A percentile compares a stretch with the other conserved stretches of the same genome.
Conservation (phyloP, 2,329 filamentous ascomycete genomes). For the Albophoma yamanashiensis region DNA sequence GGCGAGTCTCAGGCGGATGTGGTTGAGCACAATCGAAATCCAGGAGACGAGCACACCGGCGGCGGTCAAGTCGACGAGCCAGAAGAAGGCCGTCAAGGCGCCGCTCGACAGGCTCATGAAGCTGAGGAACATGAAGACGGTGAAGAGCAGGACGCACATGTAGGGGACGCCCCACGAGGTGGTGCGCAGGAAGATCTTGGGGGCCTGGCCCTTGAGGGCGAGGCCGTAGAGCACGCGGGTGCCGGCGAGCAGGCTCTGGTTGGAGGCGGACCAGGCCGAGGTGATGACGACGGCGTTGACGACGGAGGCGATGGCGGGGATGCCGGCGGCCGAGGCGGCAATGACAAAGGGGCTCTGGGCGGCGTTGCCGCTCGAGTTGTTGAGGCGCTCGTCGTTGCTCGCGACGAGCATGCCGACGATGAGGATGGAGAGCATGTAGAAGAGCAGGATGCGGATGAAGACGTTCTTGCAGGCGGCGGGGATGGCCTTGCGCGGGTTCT, state of each 20-base stretch:
- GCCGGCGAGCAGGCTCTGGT: slow-evolving; percentile 53
- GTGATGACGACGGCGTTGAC: slow-evolving; percentile 71
- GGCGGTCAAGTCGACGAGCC: slow-evolving; percentile 51
- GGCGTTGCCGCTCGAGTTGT: slow-evolving; percentile 32
- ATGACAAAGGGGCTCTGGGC: slow-evolving; percentile 58
- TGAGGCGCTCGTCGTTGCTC: slow-evolving; percentile 43
- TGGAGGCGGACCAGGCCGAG: slow-evolving; percentile 51
- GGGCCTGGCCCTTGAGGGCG: slow-evolving; percentile 55
- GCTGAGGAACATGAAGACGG: slow-evolving; percentile 43
- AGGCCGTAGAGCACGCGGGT: slow-evolving; percentile 61
- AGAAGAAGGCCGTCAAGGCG: slow-evolving; percentile 54
- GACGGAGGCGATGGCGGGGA: slow-evolving; percentile 56
- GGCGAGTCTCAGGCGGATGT: slow-evolving; percentile 44
- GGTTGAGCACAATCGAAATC: slow-evolving; percentile 48
- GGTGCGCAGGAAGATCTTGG: slow-evolving; percentile 47
- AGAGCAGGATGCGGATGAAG: slow-evolving; percentile 46
- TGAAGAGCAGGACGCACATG: slow-evolving; percentile 42
- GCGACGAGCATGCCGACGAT: slow-evolving; percentile 60
- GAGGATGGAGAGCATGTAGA: slow-evolving; percentile 57
- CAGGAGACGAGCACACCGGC: slow-evolving; percentile 54
- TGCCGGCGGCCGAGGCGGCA: slow-evolving; percentile 56
- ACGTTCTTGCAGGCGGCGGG: slow-evolving; percentile 45
- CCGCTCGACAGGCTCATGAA: slow-evolving; percentile 46
- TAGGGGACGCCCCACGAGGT: slow-evolving; percentile 53
- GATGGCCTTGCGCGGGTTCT: slow-evolving; percentile 41